Percentiles rank a stretch among this genome's conserved stretches.
These are phyloP conservation scores for Backusella parvicylindrica DNA, from an alignment of 192 early-diverging fungal species.

Conservation along the genomic window DNA sequence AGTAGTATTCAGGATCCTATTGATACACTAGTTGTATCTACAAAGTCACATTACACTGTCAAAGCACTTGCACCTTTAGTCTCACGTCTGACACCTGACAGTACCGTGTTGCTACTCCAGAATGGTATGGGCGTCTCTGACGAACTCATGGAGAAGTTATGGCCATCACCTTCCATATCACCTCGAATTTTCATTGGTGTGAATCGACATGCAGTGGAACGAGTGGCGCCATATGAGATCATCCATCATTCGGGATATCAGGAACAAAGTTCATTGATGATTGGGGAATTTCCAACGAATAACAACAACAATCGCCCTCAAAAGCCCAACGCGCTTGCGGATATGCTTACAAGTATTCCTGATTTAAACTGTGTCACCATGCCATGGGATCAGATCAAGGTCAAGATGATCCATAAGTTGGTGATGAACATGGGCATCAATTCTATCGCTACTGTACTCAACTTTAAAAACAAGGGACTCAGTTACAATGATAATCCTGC, in stretches of 20 bases:
- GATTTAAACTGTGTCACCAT: slow-evolving; percentile 34
- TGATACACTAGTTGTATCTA: slow-evolving; percentile 47
- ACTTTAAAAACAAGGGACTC: slow-evolving; percentile 52
- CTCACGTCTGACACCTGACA: slow-evolving; percentile 34
- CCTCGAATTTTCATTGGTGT: slow-evolving; percentile 20
- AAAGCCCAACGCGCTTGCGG: background rate
- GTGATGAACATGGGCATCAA: slow-evolving; percentile 67
- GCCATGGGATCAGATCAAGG: slow-evolving; percentile 46
- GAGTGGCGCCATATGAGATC: slow-evolving; percentile 22
- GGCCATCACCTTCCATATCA: background rate
- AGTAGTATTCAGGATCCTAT: slow-evolving; percentile 30
- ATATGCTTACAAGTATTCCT: slow-evolving; percentile 6
- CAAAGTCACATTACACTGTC: slow-evolving; percentile 59
- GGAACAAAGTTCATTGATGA: background rate
- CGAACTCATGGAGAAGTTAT: slow-evolving; percentile 33
- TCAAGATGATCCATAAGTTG: slow-evolving; percentile 51
- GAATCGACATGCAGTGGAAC: slow-evolving; percentile 23
- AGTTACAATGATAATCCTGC: slow-evolving; percentile 13
- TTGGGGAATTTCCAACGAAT: background rate
- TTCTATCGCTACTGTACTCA: slow-evolving; percentile 56
- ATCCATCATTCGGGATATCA: slow-evolving; percentile 22
- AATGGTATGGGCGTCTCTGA: slow-evolving; percentile 64
- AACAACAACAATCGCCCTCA: background rate
- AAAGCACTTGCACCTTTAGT: slow-evolving; percentile 42
- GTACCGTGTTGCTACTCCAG: slow-evolving; percentile 55